Conservation (phyloP, 164 flowering plant genomes). For the Tetracentron sinense region DNA sequence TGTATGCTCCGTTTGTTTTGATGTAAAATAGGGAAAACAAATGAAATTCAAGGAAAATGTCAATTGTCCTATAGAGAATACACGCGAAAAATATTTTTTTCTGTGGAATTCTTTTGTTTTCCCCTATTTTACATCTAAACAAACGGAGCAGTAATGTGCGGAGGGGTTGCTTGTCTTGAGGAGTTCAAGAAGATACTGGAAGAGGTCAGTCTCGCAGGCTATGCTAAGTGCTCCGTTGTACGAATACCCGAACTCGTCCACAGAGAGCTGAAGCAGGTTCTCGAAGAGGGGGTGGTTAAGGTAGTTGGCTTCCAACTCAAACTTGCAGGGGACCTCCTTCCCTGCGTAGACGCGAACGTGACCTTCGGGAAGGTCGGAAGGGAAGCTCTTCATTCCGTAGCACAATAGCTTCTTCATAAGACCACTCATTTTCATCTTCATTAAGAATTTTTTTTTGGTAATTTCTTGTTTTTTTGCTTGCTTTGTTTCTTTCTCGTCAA, state of each 20-base stretch:
- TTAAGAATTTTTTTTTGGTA: no score
- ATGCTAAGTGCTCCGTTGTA: conserved; percentile 38
- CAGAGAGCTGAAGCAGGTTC: conserved; percentile 29
- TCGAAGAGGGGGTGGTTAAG: conserved; percentile 37
- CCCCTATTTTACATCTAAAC: no score
- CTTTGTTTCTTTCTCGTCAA: no score
- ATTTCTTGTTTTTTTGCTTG: no score
- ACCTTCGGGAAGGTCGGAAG: conserved; percentile 22
- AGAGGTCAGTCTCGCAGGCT: conserved; percentile 34
- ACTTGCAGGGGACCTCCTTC: conserved; percentile 26
- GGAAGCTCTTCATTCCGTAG: conserved; percentile 26
- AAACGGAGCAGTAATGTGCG: no score
- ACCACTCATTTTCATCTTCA: conserved; percentile 14
- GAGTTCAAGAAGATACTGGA: conserved; percentile 26
- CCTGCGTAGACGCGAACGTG: conserved; percentile 34
- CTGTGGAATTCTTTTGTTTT: no score
- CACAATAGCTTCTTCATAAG: conserved; percentile 27
- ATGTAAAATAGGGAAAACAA: no score
- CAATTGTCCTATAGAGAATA: no score
- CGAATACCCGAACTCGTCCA: conserved; percentile 36
- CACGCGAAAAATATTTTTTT: no score
- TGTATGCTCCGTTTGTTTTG: no score
- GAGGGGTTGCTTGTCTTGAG: conserved; percentile 27
- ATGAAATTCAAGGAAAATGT: no score
- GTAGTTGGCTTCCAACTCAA: conserved; percentile 34